Percentiles rank a stretch among this genome's conserved stretches.
phyloP scores from a whole-genome alignment of 192 early-diverging fungal genomes.

The Podila epicladia region DNA sequence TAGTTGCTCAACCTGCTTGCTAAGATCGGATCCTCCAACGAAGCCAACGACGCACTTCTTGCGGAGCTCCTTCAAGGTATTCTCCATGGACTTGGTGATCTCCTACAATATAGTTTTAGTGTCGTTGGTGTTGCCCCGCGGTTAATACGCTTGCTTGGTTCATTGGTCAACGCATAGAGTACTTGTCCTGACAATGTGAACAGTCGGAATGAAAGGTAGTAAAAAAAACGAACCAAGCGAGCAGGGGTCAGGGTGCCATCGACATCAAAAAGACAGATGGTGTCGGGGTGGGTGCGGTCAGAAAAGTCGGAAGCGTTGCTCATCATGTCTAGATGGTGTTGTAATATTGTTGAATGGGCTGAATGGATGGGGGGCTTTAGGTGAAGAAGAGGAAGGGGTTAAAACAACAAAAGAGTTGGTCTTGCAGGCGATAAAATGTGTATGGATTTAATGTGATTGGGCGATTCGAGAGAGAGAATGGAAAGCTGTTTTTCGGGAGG shows the following conservation, averaged over 20 bases:
- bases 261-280: conserved; percentile 94
- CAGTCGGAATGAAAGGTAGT: neutral
- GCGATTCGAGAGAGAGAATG: too few species aligned
- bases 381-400: neutral
- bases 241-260: conserved; percentile 98
- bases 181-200: neutral
- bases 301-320: conserved; percentile 43
- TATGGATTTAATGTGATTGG: neutral
- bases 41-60: conserved; percentile 95
- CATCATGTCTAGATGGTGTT: neutral
- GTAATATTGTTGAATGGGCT: neutral
- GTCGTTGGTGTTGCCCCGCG: neutral
- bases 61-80: conserved; percentile 80
- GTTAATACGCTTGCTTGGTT: too few species aligned
- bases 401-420: neutral
- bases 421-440: neutral
- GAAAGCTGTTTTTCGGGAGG: neutral
- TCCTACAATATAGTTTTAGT: conserved; percentile 53
- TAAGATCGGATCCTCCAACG: conserved; percentile 94
- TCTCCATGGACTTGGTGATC: conserved; percentile 81
- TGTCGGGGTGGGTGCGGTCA: conserved; percentile 78
- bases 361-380: conserved; percentile 1
- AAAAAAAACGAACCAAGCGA: conserved; percentile 70
- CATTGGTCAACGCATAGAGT: neutral
- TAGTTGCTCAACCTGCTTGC: conserved; percentile 96